Percentiles rank a stretch among this genome's conserved stretches.
These are phyloP conservation scores for Komagataella kurtzmanii DNA, from an alignment of 805 yeast species.

Conservation along the genomic window DNA sequence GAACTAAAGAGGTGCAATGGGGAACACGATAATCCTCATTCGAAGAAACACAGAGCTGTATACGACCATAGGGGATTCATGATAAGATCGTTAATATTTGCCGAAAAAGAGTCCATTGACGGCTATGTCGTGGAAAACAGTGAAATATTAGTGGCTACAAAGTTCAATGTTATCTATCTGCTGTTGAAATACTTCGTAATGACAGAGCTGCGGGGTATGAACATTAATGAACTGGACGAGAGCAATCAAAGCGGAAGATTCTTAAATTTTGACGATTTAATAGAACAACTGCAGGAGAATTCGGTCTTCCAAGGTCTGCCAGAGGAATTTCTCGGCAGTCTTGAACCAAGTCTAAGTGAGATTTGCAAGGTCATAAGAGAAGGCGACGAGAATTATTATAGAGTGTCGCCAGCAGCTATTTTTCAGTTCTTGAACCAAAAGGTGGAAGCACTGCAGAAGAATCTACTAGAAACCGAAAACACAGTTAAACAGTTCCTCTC, in stretches of 20 bases:
- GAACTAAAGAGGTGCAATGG: slow-evolving; percentile 24
- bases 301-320: slow-evolving; percentile 5
- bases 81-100: slow-evolving; percentile 26
- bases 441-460: slow-evolving; percentile 18
- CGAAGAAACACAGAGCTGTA: slow-evolving; percentile 14
- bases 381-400: slow-evolving; percentile 30
- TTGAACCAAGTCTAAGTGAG: slow-evolving; percentile 13
- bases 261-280: slow-evolving; percentile 28
- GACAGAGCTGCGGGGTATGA: not conserved
- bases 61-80: slow-evolving; percentile 17
- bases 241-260: slow-evolving; percentile 12
- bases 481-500: slow-evolving; percentile 13
- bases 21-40: slow-evolving; percentile 20
- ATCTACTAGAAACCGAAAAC: slow-evolving; percentile 19
- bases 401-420: slow-evolving; percentile 25
- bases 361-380: slow-evolving; percentile 28
- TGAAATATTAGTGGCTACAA: slow-evolving; percentile 24
- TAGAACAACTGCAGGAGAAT: slow-evolving; percentile 19
- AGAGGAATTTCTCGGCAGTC: slow-evolving; percentile 15
- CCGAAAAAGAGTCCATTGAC: slow-evolving; percentile 2
- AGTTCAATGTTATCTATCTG: slow-evolving; percentile 25
- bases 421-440: slow-evolving; percentile 23
- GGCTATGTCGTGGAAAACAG: slow-evolving; percentile 29
- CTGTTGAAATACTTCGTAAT: slow-evolving; percentile 21
- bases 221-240: slow-evolving; percentile 11